phyloP scores from a whole-genome alignment of 768 basidiomycete species.

The Coprinopsis sp. region DNA sequence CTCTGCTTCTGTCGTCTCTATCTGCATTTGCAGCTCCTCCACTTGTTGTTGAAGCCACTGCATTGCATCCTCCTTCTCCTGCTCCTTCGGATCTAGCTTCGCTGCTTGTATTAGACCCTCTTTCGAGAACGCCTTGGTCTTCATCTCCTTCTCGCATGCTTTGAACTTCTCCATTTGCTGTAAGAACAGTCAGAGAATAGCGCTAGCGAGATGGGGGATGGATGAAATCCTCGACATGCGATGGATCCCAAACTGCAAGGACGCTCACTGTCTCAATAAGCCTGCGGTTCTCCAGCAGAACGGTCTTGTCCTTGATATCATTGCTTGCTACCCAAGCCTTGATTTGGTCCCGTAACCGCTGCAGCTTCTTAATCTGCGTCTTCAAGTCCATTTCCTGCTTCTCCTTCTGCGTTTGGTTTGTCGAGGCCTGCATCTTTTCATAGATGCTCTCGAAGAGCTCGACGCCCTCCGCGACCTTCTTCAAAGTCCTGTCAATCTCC shows the following conservation, averaged over 20 bases:
- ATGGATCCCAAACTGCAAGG: not conserved
- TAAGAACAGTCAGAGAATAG: slow-evolving; percentile 1
- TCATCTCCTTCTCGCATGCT: slow-evolving; percentile 99
- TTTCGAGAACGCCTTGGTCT: slow-evolving; percentile 99
- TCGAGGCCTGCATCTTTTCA: slow-evolving; percentile 95
- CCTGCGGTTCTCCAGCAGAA: slow-evolving; percentile 87
- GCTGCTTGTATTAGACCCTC: slow-evolving; percentile 93
- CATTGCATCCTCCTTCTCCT: slow-evolving; percentile 89
- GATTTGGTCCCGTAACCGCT: slow-evolving; percentile 97
- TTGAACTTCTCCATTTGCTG: slow-evolving; percentile 99
- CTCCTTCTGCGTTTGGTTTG: slow-evolving; percentile 72
- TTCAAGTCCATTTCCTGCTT: slow-evolving; percentile 49
- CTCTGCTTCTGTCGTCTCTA: slow-evolving; percentile 93
- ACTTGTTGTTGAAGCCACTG: slow-evolving; percentile 85
- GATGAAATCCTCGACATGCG: not conserved
- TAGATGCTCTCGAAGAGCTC: slow-evolving; percentile 94
- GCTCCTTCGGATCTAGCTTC: slow-evolving; percentile 94
- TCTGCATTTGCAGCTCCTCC: slow-evolving; percentile 88
- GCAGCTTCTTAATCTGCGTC: slow-evolving; percentile 98
- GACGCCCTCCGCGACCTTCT: slow-evolving; percentile 95
- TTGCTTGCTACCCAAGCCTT: slow-evolving; percentile 98
- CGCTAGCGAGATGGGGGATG: not conserved
- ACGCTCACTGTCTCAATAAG: slow-evolving; percentile 91
- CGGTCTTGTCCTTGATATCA: slow-evolving; percentile 98
- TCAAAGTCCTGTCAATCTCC: slow-evolving; percentile 97